Evolutionary conservation across 2,329 filamentous ascomycete species (phyloP), one percentile per base, ranked within the genome.

Genomic region (Byssochlamys sp.): DNA sequence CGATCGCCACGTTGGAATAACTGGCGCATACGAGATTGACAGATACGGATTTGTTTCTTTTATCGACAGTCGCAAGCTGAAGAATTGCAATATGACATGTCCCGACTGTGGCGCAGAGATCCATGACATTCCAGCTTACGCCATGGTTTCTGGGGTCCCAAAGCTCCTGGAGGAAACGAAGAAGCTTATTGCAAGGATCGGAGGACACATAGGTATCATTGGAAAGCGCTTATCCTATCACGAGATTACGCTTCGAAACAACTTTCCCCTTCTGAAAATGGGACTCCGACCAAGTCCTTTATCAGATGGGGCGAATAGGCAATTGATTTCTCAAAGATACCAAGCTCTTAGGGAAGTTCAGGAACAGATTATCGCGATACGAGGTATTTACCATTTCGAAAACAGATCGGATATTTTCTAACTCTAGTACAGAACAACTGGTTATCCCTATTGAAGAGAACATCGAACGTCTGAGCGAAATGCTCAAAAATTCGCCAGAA

Each of bases 201-300:
- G 61, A 27, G 29, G 58, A 26, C 64, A 62, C 29, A 33, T 68
- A 52, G 52, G 59, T 7, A 54, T 35, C 12, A 56, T 65, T 45
- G 55, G 61, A n/a, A 55, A 60, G 12, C 52, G 54, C 11, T 53
- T 69, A 10, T 60, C 60, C 24, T 29, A 56, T 12, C 50, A 50
- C n/a, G 61, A 60, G 25, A 51, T 54, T 10, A 31, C 55, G 12
- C 57, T 69, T 11, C 53, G 55, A 11, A 55, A 55, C 12, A 62
- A 31, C 14, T 66, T 64, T 39, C 54, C 60, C 7, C 10, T 28
- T 2, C 65, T 67, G 56, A 49, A 58, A 29, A 31, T 56, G 1
- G 58, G 60, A 4, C 62, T 69, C 27, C 57, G 62, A 33, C 62
- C 66, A 4, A 66, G 62, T 56, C 67, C 67, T 2, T 55, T 69